These are phyloP conservation scores for Fallopia convolvulus DNA, from an alignment of 148 eudicot species.

Conservation along the genomic window DNA sequence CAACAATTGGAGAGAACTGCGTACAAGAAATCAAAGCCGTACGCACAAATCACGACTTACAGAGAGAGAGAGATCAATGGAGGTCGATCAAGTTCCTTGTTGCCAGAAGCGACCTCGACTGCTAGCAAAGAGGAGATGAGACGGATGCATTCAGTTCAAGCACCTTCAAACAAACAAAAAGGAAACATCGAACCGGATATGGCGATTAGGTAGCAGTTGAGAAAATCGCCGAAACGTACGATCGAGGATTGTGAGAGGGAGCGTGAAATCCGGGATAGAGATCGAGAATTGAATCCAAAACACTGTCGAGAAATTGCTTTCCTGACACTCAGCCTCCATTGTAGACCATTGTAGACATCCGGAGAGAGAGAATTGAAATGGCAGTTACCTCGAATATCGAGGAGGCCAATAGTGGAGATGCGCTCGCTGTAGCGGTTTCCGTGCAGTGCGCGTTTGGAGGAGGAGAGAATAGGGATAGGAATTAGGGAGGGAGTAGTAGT, in stretches of 20 bases:
- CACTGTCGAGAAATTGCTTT: not conserved
- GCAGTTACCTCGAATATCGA: not conserved
- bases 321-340: constrained; percentile 9
- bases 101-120: not conserved
- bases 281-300: not conserved
- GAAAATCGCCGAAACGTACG: not conserved
- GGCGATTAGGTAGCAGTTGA: not conserved
- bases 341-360: not conserved
- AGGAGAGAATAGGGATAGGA: not conserved
- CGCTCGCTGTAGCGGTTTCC: not conserved
- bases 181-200: not conserved
- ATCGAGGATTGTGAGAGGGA: not conserved
- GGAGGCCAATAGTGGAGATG: not conserved
- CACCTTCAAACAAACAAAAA: not conserved
- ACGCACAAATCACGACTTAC: not conserved
- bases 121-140: not conserved
- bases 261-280: constrained; percentile 11
- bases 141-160: not conserved
- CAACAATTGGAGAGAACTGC: not conserved
- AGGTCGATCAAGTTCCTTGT: not conserved
- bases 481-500: no score
- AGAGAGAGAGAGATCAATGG: not conserved
- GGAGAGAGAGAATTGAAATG: not conserved
- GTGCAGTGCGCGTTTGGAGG: not conserved
- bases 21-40: not conserved